phyloP scores from a whole-genome alignment of 2,329 filamentous ascomycete genomes.

The Colletotrichum incanum region DNA sequence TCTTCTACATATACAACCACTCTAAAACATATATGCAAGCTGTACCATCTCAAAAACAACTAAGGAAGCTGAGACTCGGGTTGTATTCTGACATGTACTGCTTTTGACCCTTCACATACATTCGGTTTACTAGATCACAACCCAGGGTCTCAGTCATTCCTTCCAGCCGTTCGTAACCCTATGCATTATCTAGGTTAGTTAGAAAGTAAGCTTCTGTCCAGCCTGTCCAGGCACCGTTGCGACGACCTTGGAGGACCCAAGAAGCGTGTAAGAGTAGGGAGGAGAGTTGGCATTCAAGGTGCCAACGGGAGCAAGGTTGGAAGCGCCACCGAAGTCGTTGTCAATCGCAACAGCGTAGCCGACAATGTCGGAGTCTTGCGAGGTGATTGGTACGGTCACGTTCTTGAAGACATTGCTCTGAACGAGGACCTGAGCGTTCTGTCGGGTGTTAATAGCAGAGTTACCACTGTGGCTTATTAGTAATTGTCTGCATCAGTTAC shows the following conservation, averaged over 20 bases:
- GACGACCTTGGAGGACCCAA: constrained; percentile 64
- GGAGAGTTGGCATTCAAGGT: constrained; percentile 66
- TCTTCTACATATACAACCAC: too few relatives aligned
- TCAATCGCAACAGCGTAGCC: constrained; percentile 36
- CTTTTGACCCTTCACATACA: too few relatives aligned
- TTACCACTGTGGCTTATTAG: constrained; percentile 47
- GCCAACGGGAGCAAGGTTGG: constrained; percentile 49
- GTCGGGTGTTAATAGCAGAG: constrained; percentile 69
- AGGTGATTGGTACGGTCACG: constrained; percentile 52
- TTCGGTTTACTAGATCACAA: too few relatives aligned
- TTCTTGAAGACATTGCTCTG: constrained; percentile 61
- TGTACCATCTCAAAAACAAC: too few relatives aligned
- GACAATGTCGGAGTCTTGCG: constrained; percentile 34
- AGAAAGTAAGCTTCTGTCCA: constrained; percentile 51
- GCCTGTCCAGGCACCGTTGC: constrained; percentile 54
- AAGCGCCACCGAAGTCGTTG: constrained; percentile 36
- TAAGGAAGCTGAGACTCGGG: too few relatives aligned
- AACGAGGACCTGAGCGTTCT: constrained; percentile 67
- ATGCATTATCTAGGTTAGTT: not conserved
- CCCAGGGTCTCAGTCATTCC: not conserved
- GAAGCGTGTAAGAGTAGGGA: constrained; percentile 58
- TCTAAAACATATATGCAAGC: too few relatives aligned
- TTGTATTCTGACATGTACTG: too few relatives aligned
- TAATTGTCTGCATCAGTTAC: too few relatives aligned
- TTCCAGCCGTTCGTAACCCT: too few relatives aligned